A percentile compares a stretch with the other conserved stretches of the same genome.
phyloP scores from a whole-genome alignment of 192 early-diverging fungal species.

The Dissophora globulifera region DNA sequence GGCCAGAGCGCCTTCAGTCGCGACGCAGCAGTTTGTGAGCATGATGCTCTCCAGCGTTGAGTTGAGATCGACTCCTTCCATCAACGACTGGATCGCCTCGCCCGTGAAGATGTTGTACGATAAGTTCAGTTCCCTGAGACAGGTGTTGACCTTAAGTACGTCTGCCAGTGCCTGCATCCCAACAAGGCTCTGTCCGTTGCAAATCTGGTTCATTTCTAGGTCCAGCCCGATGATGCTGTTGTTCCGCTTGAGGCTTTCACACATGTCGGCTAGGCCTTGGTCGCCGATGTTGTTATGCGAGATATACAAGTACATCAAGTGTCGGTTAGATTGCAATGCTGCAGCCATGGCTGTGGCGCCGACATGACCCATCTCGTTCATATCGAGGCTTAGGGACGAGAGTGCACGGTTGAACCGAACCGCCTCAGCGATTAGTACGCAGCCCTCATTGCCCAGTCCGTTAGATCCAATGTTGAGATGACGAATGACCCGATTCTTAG shows the following conservation, averaged over 20 bases:
- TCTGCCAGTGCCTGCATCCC: slow-evolving; percentile 41
- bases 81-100: slow-evolving; percentile 22
- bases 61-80: slow-evolving; percentile 42
- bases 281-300: slow-evolving; percentile 56
- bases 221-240: slow-evolving; percentile 35
- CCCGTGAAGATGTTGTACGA: slow-evolving; percentile 37
- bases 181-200: slow-evolving; percentile 12
- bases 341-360: slow-evolving; percentile 22
- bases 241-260: slow-evolving; percentile 35
- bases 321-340: slow-evolving; percentile 30
- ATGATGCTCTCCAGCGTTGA: slow-evolving; percentile 53
- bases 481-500: slow-evolving; percentile 37
- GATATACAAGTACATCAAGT: slow-evolving; percentile 46
- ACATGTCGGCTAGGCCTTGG: slow-evolving; percentile 33
- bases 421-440: slow-evolving; percentile 32
- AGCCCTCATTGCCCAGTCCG: slow-evolving; percentile 31
- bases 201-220: slow-evolving; percentile 50
- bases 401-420: slow-evolving; percentile 38
- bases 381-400: slow-evolving; percentile 43
- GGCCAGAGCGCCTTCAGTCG: slow-evolving; percentile 42
- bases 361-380: slow-evolving; percentile 44
- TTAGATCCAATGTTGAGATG: slow-evolving; percentile 56
- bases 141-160: slow-evolving; percentile 13
- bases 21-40: slow-evolving; percentile 51
- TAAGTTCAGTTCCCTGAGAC: slow-evolving; percentile 45